Percentiles rank a stretch among this genome's conserved stretches.
phyloP scores from a whole-genome alignment of 1,284 basidiomycete species.

The Leccinum griseonigrum region DNA sequence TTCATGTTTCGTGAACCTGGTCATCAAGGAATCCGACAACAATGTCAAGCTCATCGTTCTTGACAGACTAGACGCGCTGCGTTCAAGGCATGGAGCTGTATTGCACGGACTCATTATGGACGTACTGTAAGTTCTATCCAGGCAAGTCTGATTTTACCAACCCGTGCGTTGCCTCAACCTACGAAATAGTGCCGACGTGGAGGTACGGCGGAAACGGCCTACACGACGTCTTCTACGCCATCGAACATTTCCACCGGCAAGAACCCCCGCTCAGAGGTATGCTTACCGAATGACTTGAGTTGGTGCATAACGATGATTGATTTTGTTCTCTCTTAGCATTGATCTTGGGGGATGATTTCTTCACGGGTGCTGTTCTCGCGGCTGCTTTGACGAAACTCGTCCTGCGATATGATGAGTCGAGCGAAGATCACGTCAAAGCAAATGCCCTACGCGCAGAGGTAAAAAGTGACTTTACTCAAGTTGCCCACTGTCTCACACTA shows the following conservation, averaged over 20 bases:
- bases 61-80: slow-evolving; percentile 84
- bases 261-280: slow-evolving; percentile 85
- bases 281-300: not conserved
- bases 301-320: not conserved
- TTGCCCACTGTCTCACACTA: not conserved
- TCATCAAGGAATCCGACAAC: slow-evolving; percentile 96
- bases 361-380: slow-evolving; percentile 89
- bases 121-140: slow-evolving; percentile 86
- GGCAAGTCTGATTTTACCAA: slow-evolving; percentile 39
- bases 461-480: not conserved
- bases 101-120: slow-evolving; percentile 96
- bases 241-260: slow-evolving; percentile 80
- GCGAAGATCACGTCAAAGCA: slow-evolving; percentile 53
- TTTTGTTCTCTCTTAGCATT: slow-evolving; percentile 51
- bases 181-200: slow-evolving; percentile 81
- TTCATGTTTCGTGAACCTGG: slow-evolving; percentile 85
- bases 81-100: slow-evolving; percentile 87
- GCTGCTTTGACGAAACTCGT: slow-evolving; percentile 92
- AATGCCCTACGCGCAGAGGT: slow-evolving; percentile 89
- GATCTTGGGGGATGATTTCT: slow-evolving; percentile 95
- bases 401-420: slow-evolving; percentile 72
- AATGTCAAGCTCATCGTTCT: slow-evolving; percentile 99
- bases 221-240: slow-evolving; percentile 59
- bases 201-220: slow-evolving; percentile 96
- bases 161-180: not conserved